These are phyloP conservation scores for Sporothrix curviconia DNA, from an alignment of 2,329 filamentous ascomycete genomes.

Conservation along the genomic window DNA sequence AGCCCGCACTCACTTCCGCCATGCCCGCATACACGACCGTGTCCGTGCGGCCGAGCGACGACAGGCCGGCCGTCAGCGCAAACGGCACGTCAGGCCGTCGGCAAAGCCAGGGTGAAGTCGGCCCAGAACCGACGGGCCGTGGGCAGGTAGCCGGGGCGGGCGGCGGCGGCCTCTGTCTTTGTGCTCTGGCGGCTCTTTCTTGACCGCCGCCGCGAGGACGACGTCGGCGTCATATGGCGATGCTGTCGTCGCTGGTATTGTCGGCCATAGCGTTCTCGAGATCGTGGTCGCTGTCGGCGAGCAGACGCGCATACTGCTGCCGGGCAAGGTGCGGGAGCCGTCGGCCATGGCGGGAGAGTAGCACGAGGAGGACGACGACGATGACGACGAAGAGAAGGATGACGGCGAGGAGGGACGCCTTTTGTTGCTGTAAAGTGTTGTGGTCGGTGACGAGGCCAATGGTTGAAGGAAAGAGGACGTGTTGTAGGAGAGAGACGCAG, in stretches of 20 bases:
- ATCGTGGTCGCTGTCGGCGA: background rate
- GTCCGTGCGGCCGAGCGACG: constrained; percentile 51
- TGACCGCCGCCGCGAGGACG: background rate
- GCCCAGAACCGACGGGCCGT: constrained; percentile 40
- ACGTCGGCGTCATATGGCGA: background rate
- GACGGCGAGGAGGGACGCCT: background rate
- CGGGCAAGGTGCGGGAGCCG: background rate
- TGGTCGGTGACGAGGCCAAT: background rate
- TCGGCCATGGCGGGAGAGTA: background rate
- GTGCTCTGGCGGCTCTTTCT: background rate
- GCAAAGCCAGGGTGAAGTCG: constrained; percentile 66
- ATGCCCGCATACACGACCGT: constrained; percentile 62
- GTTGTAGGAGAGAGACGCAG: background rate
- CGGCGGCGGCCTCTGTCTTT: too few relatives aligned
- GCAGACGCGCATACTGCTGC: constrained; percentile 2
- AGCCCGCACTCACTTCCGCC: constrained; percentile 63
- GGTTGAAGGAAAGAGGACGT: background rate
- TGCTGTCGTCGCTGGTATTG: constrained; percentile 11
- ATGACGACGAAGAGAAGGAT: background rate
- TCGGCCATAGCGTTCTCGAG: background rate
- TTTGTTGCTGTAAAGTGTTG: too few relatives aligned
- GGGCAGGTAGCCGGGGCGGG: constrained; percentile 16
- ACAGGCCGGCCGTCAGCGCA: constrained; percentile 64
- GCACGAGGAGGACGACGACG: background rate
- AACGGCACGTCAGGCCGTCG: constrained; percentile 72